Conservation (phyloP, 352 stramenopile species). For the Globisporangium cylindrosporum region DNA sequence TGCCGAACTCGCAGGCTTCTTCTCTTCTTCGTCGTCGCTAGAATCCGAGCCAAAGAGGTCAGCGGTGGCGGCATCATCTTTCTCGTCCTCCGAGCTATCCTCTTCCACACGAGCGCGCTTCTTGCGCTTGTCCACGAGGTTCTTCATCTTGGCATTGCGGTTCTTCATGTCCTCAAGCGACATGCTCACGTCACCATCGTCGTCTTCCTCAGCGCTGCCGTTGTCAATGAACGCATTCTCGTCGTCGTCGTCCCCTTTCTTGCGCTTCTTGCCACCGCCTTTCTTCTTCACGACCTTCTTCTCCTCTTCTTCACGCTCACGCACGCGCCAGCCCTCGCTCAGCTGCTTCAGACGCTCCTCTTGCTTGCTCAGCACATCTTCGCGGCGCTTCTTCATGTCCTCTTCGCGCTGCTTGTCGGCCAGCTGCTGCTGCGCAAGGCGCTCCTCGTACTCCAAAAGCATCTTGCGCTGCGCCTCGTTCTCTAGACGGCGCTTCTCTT, state of each 20-base stretch:
- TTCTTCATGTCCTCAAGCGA: conserved; percentile 91
- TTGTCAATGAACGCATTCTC: conserved; percentile 22
- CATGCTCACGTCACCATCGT: conserved; percentile 57
- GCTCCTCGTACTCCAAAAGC: conserved; percentile 79
- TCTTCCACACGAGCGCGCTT: conserved; percentile 58
- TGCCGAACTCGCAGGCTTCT: background rate
- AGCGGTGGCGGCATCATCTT: conserved; percentile 33
- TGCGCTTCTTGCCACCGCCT: conserved; percentile 62
- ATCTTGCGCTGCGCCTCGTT: conserved; percentile 81
- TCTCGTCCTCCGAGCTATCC: conserved; percentile 65
- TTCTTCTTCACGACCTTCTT: conserved; percentile 77
- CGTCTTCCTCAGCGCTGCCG: conserved; percentile 41
- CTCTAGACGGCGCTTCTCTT: conserved; percentile 81
- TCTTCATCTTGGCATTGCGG: conserved; percentile 84
- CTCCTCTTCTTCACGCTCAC: conserved; percentile 80
- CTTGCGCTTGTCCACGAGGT: conserved; percentile 80
- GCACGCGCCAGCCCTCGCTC: conserved; percentile 79
- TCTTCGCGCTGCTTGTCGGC: conserved; percentile 50
- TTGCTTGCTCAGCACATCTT: conserved; percentile 75
- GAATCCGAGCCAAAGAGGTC: conserved; percentile 86
- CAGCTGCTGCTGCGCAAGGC: conserved; percentile 61
- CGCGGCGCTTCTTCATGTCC: conserved; percentile 56
- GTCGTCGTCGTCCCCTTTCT: conserved; percentile 54
- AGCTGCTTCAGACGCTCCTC: conserved; percentile 80
- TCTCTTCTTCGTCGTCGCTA: conserved; percentile 37